Evolutionary conservation across 2,329 filamentous ascomycete species (phyloP), one percentile per base, ranked within the genome.

Genomic region (Podosphaera aphanis): DNA sequence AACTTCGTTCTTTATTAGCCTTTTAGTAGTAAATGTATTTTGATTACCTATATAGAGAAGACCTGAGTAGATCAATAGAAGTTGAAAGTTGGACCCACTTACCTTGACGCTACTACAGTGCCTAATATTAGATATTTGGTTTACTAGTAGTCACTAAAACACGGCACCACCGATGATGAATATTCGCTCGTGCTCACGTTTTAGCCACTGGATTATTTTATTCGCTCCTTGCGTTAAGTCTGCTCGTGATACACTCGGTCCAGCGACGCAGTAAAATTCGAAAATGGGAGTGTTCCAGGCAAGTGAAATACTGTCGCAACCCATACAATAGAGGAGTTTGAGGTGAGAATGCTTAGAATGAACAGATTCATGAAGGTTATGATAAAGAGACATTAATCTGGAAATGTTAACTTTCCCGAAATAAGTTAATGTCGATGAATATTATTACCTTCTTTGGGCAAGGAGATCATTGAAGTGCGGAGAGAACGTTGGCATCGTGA

Each of bases 151-250:
- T 38, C 16, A 11, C 43, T 53, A 60, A 40, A 79, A 80, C 53
- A 95, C 88, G 38, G 86, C 90, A n/a, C 90, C 92, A 1, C 90
- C 90, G 58, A 98, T 90, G 49, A 98, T 93, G 58, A 98, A 98
- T 5, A 95, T 66, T 47, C 90, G 70, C 62, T 95, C 86, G 62
- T 95, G 88, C 62, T 98, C 90, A 52, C 77, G 71, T 58, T 83
- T 79, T 1, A 88, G 79, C 86, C 88, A 98, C 57, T 90, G 82
- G 5, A 92, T 77, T 43, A 98, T 75, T 62, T 80, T 79, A 59
- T 90, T 93, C 29, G 86, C 88, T 10, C 80, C 83, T 59, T 88
- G 80, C 8, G 83, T 83, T 55, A 98, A 68, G 10, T 76, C 73
- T 19, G 67, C 64, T 36, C 73, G 65, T 23, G 72, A 72, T 31